Evolutionary conservation across 2,329 filamentous ascomycete species (phyloP).

Genomic region (Alternaria metachromatica): DNA sequence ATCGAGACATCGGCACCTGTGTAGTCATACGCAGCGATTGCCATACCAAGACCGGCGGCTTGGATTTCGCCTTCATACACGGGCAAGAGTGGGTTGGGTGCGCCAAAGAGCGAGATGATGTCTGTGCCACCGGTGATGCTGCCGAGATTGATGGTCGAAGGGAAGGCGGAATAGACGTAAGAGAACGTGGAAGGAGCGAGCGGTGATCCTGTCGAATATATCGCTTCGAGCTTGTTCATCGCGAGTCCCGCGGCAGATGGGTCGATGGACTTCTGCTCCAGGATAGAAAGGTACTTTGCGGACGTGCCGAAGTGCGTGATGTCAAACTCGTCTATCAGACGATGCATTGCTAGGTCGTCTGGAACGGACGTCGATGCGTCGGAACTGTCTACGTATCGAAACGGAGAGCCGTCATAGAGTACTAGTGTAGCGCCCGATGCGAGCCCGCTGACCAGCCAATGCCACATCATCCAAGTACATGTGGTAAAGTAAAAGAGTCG

Average conservation of each 20-base stretch:
- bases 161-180: constrained; percentile 87
- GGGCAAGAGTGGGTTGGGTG: constrained; percentile 67
- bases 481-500: constrained; percentile 93
- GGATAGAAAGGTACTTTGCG: constrained; percentile 87
- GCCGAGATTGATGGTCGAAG: constrained; percentile 79
- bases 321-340: constrained; percentile 76
- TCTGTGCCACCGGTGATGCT: constrained; percentile 97
- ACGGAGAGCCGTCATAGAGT: constrained; percentile 92
- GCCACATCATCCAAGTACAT: constrained; percentile 99
- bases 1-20: constrained; percentile 64
- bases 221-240: constrained; percentile 69
- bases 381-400: constrained; percentile 57
- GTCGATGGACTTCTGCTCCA: constrained; percentile 74
- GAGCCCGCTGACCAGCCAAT: constrained; percentile 89
- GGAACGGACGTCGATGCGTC: constrained; percentile 61
- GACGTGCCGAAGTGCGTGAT: constrained; percentile 96
- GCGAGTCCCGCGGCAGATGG: constrained; percentile 57
- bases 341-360: constrained; percentile 81
- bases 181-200: constrained; percentile 90
- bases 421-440: constrained; percentile 83
- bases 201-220: constrained; percentile 94
- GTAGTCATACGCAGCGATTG: constrained; percentile 57
- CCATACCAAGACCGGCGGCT: constrained; percentile 58
- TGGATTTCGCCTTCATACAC: constrained; percentile 61
- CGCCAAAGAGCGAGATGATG: constrained; percentile 93